A percentile compares a stretch with the other conserved stretches of the same genome.
These are phyloP conservation scores for Talaromyces adpressus DNA, from an alignment of 495 filamentous ascomycete genomes.

Conservation along the genomic window DNA sequence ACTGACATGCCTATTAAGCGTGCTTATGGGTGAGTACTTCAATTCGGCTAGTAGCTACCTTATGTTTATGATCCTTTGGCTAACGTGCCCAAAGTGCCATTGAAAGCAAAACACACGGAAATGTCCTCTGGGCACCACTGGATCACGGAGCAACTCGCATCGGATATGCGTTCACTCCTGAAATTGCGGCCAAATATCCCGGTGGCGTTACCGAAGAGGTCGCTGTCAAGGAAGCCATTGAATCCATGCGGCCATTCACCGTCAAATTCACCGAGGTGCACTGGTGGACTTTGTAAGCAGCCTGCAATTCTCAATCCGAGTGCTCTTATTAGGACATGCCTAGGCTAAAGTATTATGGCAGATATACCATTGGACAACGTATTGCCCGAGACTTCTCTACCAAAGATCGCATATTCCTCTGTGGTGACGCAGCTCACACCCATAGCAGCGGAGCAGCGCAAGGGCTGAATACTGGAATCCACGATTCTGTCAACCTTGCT, in stretches of 20 bases:
- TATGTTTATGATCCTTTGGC: not conserved
- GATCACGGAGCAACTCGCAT: constrained; percentile 43
- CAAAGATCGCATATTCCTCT: constrained; percentile 34
- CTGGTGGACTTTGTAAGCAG: constrained; percentile 51
- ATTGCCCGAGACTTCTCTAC: constrained; percentile 37
- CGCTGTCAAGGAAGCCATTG: constrained; percentile 34
- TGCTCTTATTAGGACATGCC: not conserved
- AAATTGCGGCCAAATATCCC: constrained; percentile 32
- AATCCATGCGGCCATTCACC: constrained; percentile 37
- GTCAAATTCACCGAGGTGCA: constrained; percentile 38
- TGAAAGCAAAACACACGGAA: constrained; percentile 43
- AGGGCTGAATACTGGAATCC: constrained; percentile 44
- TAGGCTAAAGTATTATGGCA: not conserved
- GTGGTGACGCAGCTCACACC: constrained; percentile 43
- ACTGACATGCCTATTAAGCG: constrained; percentile 33
- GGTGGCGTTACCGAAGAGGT: constrained; percentile 17
- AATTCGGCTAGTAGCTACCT: not conserved
- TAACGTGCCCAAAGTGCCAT: constrained; percentile 15
- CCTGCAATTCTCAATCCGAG: constrained; percentile 10
- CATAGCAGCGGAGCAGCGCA: constrained; percentile 41
- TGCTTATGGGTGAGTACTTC: not conserved
- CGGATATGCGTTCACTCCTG: constrained; percentile 46
- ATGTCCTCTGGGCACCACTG: constrained; percentile 43
- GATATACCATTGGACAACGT: constrained; percentile 12
- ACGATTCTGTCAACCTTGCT: constrained; percentile 40